Evolutionary conservation across 805 yeast genomes (phyloP).

Genomic region (Citeromyces matritensis): DNA sequence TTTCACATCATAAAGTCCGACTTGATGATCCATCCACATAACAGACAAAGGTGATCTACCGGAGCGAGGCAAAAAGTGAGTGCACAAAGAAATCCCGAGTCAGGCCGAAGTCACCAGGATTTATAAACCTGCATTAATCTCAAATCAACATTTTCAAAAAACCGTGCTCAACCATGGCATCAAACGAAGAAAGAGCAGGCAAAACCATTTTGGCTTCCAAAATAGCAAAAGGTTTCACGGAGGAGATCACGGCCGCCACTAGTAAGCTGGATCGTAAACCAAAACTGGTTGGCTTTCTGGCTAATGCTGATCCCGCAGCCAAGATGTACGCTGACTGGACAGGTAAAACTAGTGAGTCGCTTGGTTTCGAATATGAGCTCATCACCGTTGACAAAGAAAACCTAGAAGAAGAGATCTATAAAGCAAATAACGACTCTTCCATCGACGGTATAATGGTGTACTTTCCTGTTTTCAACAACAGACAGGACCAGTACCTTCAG

Average conservation of each 20-base stretch:
- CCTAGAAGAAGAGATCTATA: constrained; percentile 68
- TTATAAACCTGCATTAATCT: neutral
- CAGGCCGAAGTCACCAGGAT: constrained; percentile 1
- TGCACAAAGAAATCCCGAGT: neutral
- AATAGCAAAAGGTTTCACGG: constrained; percentile 68
- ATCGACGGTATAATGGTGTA: constrained; percentile 94
- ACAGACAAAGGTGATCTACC: neutral
- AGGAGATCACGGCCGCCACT: constrained; percentile 54
- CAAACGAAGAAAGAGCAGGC: constrained; percentile 26
- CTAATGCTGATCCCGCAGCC: constrained; percentile 92
- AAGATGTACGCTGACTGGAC: constrained; percentile 95
- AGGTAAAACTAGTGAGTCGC: constrained; percentile 69
- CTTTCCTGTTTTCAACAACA: constrained; percentile 92
- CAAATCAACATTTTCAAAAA: neutral
- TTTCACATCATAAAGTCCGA: too few species aligned
- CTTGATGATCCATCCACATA: too few species aligned
- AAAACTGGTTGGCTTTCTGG: constrained; percentile 77
- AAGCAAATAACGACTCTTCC: constrained; percentile 61
- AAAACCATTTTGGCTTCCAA: constrained; percentile 78
- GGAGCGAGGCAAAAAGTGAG: neutral
- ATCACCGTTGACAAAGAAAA: constrained; percentile 62
- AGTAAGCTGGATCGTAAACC: constrained; percentile 38
- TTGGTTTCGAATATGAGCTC: constrained; percentile 79
- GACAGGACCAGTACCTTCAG: constrained; percentile 91
- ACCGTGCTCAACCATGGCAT: too few species aligned